A percentile compares a stretch with the other conserved stretches of the same genome.
Conservation (phyloP, 1,284 basidiomycete genomes). For the Wallemia mellicola region DNA sequence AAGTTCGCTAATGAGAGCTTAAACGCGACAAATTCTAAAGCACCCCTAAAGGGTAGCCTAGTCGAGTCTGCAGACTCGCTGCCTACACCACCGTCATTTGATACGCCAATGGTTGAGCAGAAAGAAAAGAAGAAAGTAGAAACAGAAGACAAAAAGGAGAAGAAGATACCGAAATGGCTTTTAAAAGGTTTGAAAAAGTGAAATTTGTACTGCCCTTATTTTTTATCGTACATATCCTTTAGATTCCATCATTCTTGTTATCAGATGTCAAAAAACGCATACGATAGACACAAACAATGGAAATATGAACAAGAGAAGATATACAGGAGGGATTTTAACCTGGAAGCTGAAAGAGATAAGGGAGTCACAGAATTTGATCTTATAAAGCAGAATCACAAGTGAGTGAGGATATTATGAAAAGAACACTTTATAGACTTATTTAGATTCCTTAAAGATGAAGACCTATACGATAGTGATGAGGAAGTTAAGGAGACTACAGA, state of each 20-base stretch:
- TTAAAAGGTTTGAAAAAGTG: constrained; percentile 25
- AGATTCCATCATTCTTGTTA: background rate
- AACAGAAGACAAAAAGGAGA: constrained; percentile 9
- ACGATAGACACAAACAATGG: background rate
- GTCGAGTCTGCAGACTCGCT: constrained; percentile 29
- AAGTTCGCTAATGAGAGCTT: constrained; percentile 38
- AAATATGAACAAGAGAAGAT: background rate
- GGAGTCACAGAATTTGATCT: background rate
- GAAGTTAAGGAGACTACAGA: background rate
- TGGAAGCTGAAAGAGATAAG: background rate
- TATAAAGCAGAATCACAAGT: background rate
- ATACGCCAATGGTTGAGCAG: constrained; percentile 4
- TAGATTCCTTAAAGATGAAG: background rate
- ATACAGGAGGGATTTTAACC: background rate
- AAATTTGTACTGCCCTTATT: background rate
- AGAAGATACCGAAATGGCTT: constrained; percentile 43
- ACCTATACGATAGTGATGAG: background rate
- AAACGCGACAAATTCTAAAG: constrained; percentile 31
- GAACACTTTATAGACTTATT: background rate
- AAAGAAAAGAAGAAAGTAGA: background rate
- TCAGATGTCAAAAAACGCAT: background rate
- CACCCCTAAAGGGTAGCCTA: constrained; percentile 32
- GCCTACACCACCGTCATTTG: constrained; percentile 21
- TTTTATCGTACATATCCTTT: background rate
- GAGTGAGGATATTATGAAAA: background rate